These are phyloP conservation scores for Linderniella brevidens DNA, from an alignment of 257 asterid genomes.

Conservation along the genomic window DNA sequence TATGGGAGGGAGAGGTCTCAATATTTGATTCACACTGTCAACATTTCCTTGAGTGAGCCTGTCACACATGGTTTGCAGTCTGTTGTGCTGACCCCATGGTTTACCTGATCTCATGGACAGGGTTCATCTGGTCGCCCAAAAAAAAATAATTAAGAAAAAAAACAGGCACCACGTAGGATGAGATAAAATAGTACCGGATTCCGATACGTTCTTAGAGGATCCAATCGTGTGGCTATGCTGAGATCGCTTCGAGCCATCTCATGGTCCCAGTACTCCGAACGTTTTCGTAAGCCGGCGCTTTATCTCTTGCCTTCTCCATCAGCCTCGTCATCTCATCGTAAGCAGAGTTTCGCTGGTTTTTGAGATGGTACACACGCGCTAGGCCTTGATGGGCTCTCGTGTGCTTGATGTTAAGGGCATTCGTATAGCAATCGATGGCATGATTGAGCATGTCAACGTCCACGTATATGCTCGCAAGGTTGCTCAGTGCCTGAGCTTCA, in stretches of 20 bases:
- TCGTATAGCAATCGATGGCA: constrained; percentile 81
- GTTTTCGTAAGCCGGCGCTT: constrained; percentile 95
- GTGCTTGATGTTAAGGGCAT: constrained; percentile 81
- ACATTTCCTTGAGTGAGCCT: no score
- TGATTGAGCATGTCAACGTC: constrained; percentile 71
- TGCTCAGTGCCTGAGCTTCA: constrained; percentile 88
- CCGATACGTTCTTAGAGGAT: not conserved
- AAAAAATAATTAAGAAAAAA: no score
- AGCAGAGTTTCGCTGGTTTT: constrained; percentile 66
- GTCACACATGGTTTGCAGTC: no score
- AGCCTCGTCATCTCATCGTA: constrained; percentile 94
- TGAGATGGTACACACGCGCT: constrained; percentile 90
- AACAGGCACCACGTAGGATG: no score
- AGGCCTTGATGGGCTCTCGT: constrained; percentile 92
- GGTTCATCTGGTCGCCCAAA: no score
- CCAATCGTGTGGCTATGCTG: no score
- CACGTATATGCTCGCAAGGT: constrained; percentile 75
- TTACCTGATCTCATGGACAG: no score
- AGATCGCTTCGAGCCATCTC: no score
- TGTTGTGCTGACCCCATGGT: no score
- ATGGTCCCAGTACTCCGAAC: constrained; percentile 6
- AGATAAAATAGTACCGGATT: not conserved
- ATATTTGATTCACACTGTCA: no score
- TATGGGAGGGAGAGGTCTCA: no score
- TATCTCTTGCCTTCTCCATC: constrained; percentile 67